A percentile compares a stretch with the other conserved stretches of the same genome.
Conservation (phyloP, 2,329 filamentous ascomycete genomes). For the Daldinia eschscholtzii region DNA sequence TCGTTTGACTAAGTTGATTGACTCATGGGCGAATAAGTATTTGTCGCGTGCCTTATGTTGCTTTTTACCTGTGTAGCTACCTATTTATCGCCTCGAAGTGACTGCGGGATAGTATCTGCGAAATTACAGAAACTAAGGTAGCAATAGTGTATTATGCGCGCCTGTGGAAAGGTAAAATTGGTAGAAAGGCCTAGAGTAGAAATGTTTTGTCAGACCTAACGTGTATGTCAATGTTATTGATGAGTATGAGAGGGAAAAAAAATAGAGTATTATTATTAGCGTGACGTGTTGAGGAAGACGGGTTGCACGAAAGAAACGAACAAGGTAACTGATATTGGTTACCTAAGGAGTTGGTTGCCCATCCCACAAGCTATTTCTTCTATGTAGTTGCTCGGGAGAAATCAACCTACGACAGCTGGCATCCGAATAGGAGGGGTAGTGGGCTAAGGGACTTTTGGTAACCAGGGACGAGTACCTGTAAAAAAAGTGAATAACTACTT, state of each 20-base stretch:
- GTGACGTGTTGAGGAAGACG: conserved; percentile 16
- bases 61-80: not conserved
- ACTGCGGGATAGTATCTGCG: not conserved
- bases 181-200: conserved; percentile 5
- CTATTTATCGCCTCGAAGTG: not conserved
- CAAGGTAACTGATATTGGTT: conserved; percentile 26
- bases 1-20: conserved; percentile 20
- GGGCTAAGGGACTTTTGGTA: conserved; percentile 8
- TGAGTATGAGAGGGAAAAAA: not conserved
- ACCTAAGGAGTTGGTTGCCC: conserved; percentile 14
- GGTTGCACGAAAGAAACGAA: conserved; percentile 20
- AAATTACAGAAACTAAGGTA: not conserved
- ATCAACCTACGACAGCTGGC: conserved; percentile 10
- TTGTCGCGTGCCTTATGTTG: conserved; percentile 6
- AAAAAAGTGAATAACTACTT: not conserved
- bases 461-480: not conserved
- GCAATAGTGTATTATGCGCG: not conserved
- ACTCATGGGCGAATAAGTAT: conserved; percentile 24
- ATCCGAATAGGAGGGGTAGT: conserved; percentile 9
- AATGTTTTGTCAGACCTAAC: conserved; percentile 15
- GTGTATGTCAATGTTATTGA: conserved; percentile 8
- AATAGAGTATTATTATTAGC: conserved; percentile 12
- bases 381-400: not conserved
- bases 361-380: not conserved
- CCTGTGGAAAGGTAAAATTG: not conserved